Percentiles rank a stretch among this genome's conserved stretches.
phyloP scores from a whole-genome alignment of 805 yeast species.

The Pachysolen tannophilus region DNA sequence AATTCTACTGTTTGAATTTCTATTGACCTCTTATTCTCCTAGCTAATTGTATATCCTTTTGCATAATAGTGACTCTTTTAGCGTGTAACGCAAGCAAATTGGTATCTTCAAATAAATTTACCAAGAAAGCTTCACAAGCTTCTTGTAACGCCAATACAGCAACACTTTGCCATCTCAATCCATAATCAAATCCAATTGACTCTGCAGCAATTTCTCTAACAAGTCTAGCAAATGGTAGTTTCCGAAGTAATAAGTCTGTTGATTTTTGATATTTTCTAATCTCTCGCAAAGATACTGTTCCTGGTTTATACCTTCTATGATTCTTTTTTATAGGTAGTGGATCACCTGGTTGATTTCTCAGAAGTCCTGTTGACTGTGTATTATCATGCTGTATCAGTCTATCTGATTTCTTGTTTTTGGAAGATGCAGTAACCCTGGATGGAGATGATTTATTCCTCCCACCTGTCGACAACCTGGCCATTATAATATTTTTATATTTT shows the following conservation, averaged over 20 bases:
- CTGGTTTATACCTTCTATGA: constrained; percentile 48
- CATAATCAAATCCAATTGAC: constrained; percentile 43
- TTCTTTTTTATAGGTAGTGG: constrained; percentile 26
- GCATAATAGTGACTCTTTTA: constrained; percentile 79
- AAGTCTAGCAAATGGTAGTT: constrained; percentile 70
- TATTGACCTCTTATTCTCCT: constrained; percentile 58
- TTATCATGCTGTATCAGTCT: no score
- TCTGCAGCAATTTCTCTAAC: constrained; percentile 68
- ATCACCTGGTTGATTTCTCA: constrained; percentile 48
- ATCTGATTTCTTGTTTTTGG: no score
- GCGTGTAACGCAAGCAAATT: constrained; percentile 74
- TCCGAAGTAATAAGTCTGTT: constrained; percentile 59
- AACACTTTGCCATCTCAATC: constrained; percentile 70
- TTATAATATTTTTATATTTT: no score
- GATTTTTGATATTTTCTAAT: constrained; percentile 60
- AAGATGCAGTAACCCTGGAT: no score
- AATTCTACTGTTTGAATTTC: no score
- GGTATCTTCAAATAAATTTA: constrained; percentile 69
- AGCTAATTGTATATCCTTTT: constrained; percentile 73
- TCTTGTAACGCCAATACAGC: constrained; percentile 76
- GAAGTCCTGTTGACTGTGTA: constrained; percentile 26
- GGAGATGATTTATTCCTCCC: no score
- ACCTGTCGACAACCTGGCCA: no score
- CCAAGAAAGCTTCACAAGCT: constrained; percentile 71
- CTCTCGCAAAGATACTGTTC: constrained; percentile 59